Evolutionary conservation across 163 green algal species (phyloP).

Genomic region (Prototheca stagnorum): DNA sequence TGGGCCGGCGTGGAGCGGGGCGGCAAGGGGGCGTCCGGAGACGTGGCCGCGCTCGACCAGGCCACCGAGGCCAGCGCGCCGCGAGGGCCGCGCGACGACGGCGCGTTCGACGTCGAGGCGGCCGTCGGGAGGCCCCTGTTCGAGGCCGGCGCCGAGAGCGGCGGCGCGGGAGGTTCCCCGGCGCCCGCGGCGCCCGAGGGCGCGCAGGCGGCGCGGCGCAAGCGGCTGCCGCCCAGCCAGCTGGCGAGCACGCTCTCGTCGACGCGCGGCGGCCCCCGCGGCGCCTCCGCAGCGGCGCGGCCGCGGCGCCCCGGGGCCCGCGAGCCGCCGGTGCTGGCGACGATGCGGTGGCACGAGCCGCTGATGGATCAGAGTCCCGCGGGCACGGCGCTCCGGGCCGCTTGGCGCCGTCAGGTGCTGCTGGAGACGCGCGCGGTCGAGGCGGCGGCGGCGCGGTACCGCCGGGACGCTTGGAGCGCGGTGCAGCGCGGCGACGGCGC

Average conservation of each 20-base stretch:
- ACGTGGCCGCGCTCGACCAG: not conserved
- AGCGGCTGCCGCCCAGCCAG: no score
- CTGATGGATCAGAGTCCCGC: slow-evolving; percentile 16
- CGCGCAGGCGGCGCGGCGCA: no score
- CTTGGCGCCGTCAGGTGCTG: slow-evolving; percentile 29
- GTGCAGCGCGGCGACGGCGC: slow-evolving; percentile 10
- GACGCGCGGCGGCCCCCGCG: no score
- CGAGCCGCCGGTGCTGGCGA: slow-evolving; percentile 5
- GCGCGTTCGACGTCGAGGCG: no score
- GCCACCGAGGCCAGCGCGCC: not conserved
- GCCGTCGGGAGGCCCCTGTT: no score
- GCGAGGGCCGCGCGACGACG: no score
- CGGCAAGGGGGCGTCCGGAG: not conserved
- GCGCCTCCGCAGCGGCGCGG: no score
- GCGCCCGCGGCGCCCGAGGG: no score
- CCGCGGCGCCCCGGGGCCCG: no score
- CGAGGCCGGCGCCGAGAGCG: no score
- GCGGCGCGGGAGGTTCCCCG: no score
- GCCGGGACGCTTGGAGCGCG: slow-evolving; percentile 6
- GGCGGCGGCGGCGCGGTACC: slow-evolving; percentile 18
- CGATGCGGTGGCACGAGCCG: slow-evolving; percentile 18
- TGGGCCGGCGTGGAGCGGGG: not conserved
- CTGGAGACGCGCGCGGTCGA: slow-evolving; percentile 28
- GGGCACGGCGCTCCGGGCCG: slow-evolving; percentile 12
- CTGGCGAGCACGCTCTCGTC: no score